Evolutionary conservation across 371 early-diverging fungal genomes (phyloP), one percentile per base, ranked within the genome.

Genomic region (Zancudomyces culisetae): DNA sequence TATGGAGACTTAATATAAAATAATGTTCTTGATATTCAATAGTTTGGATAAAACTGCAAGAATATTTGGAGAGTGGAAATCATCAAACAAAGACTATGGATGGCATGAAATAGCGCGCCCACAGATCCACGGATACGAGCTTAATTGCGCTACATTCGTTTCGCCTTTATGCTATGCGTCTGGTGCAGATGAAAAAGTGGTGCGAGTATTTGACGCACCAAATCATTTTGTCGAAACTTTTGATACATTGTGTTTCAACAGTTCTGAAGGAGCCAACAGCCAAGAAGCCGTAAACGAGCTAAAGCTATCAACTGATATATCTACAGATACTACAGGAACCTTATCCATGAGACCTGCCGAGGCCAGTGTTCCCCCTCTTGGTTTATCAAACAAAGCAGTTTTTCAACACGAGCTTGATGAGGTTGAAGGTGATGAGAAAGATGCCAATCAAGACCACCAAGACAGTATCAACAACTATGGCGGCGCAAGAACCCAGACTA

Each of bases 91-190:
- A 1, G 49, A 69, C 0, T 54, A 57, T 0, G 75, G 80, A 2
- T 94, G 93, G 95, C 89, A 86, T 57, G 98, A 97, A 64, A 76
- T 92, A 53, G 86, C 88, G 1, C 73, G 98, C 3, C 88, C 98
- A 15, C 98, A 97, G 68, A 83, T 95, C 26, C 98, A 97, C 59
- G 98, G 98, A 1, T 94, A 94, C 60, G 89, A 92, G 60, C 64
- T 93, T 49, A 79, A 85, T 45, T 85, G 89, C 59, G 59, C 91
- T 10, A 76, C 86, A 0, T 89, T 91, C 60, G 64, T 84, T 6
- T 63, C 79, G 54, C 69, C 74, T 23, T 83, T 77, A 70, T 73
- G 70, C 45, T 91, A 80, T 69, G 85, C 87, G 2, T 77, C 81
- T 51, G 96, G 87, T 8, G 89, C 94, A 22, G 98, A 97, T 57